phyloP scores from a whole-genome alignment of 345 rosid genomes.

The Rhizophora apiculata region DNA sequence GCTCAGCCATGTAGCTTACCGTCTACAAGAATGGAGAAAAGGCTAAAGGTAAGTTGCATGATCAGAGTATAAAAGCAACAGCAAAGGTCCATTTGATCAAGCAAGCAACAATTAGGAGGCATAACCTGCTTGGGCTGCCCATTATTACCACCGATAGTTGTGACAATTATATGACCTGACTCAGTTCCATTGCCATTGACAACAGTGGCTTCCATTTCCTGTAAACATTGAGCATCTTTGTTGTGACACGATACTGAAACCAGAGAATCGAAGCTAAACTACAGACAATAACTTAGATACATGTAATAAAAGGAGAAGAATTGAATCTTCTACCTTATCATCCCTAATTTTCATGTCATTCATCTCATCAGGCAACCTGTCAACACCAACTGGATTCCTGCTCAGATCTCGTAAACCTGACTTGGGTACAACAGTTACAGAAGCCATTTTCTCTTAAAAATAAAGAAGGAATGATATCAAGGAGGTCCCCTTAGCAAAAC shows the following conservation, averaged over 20 bases:
- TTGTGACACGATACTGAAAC: background rate
- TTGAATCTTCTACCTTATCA: slow-evolving; percentile 50
- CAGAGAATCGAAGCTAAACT: background rate
- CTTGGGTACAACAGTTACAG: slow-evolving; percentile 51
- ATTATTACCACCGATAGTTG: slow-evolving; percentile 78
- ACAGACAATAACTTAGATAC: background rate
- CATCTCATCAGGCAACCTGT: slow-evolving; percentile 80
- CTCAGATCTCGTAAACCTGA: slow-evolving; percentile 53
- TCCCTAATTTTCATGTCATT: slow-evolving; percentile 90
- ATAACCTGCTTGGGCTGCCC: slow-evolving; percentile 78
- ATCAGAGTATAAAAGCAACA: slow-evolving; percentile 6
- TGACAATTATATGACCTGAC: slow-evolving; percentile 76
- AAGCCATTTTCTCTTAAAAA: slow-evolving; percentile 46
- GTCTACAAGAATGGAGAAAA: slow-evolving; percentile 42
- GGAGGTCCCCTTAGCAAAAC: background rate
- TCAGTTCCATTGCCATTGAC: slow-evolving; percentile 89
- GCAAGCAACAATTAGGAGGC: slow-evolving; percentile 7
- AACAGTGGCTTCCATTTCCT: slow-evolving; percentile 89
- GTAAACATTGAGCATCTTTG: slow-evolving; percentile 11
- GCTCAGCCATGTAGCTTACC: slow-evolving; percentile 96
- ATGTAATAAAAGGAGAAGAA: background rate
- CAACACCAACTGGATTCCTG: slow-evolving; percentile 54
- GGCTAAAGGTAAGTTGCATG: background rate
- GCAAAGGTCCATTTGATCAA: background rate
- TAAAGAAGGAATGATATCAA: background rate